A percentile compares a stretch with the other conserved stretches of the same genome.
Evolutionary conservation across 23 red algal genomes (phyloP).

Genomic region (Gracilaria domingensis): DNA sequence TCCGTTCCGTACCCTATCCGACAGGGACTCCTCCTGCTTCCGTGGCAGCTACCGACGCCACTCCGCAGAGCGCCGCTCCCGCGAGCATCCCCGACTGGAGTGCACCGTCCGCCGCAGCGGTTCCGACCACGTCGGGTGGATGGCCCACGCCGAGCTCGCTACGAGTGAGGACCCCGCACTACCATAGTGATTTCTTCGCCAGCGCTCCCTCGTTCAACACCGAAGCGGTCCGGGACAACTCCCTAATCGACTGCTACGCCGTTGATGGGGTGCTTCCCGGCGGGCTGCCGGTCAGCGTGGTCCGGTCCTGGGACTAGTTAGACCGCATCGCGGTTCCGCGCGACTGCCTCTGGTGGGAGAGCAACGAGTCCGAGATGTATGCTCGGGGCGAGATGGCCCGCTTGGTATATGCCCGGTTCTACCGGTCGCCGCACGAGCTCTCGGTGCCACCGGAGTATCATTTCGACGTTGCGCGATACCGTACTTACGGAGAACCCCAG

Average conservation of each 20-base stretch:
- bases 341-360: background rate
- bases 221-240: background rate
- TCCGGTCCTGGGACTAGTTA: background rate
- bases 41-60: no score
- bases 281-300: background rate
- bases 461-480: no score
- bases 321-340: constrained; percentile 10
- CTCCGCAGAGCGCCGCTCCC: no score
- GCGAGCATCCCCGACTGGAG: no score
- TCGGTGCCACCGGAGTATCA: background rate
- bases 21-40: no score
- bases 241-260: background rate
- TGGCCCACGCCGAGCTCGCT: background rate
- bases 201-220: background rate
- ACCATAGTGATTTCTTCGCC: background rate
- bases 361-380: no score
- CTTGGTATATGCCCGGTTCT: background rate
- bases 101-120: no score
- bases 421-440: background rate
- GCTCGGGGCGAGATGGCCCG: background rate
- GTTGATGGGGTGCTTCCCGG: constrained; percentile 9
- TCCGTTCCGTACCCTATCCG: no score
- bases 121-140: background rate
- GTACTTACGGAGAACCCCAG: constrained; percentile 26
- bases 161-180: background rate